A percentile compares a stretch with the other conserved stretches of the same genome.
Conservation (phyloP, 1,284 basidiomycete species). For the Boletus calvinii region DNA sequence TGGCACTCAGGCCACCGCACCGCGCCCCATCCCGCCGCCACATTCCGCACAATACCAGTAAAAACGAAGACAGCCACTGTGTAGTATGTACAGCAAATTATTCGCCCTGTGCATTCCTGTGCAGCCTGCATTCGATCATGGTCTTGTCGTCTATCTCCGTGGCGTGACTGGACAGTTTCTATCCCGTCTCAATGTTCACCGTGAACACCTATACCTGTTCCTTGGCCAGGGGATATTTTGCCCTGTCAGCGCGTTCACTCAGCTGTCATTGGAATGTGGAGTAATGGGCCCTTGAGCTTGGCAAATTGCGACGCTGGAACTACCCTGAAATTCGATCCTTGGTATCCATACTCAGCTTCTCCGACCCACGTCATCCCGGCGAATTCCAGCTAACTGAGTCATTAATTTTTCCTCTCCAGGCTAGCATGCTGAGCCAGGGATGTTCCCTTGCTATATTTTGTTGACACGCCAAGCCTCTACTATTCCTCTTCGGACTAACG, state of each 20-base stretch:
- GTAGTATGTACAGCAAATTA: too few relatives aligned
- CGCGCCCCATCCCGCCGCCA: background rate
- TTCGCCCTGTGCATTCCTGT: too few relatives aligned
- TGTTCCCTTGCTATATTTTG: background rate
- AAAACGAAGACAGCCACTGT: background rate
- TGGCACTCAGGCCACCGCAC: background rate
- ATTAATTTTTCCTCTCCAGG: background rate
- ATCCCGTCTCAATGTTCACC: background rate
- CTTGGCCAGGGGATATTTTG: background rate
- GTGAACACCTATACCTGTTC: background rate
- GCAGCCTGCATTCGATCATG: background rate
- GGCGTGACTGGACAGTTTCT: background rate
- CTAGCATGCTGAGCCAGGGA: background rate
- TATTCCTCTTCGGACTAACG: background rate
- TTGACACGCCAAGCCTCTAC: background rate
- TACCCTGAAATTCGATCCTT: background rate
- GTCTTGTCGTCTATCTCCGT: background rate
- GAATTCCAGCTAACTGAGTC: background rate
- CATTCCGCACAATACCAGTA: background rate
- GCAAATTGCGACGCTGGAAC: background rate
- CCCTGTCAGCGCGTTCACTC: slow-evolving; percentile 3
- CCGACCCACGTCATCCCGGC: background rate
- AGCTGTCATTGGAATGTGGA: slow-evolving; percentile 6
- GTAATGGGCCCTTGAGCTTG: background rate
- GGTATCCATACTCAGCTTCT: background rate